Percentiles rank a stretch among this genome's conserved stretches.
Evolutionary conservation across 495 filamentous ascomycete species (phyloP).

Genomic region (Aspergillus baeticus): DNA sequence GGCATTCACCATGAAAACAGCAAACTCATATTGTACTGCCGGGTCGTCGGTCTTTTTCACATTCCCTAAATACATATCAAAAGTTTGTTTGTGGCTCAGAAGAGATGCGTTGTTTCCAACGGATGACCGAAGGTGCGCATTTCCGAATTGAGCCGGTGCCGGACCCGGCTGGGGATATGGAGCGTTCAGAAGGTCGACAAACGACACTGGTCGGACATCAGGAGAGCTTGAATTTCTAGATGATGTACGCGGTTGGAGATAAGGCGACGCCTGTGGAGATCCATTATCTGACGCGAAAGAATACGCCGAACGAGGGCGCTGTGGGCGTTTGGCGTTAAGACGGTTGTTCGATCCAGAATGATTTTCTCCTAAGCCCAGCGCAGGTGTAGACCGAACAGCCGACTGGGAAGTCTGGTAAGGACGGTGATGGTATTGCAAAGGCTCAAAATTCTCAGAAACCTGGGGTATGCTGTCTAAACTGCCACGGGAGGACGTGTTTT

Average conservation of each 20-base stretch:
- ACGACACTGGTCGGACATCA: constrained; percentile 75
- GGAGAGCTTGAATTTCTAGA: constrained; percentile 69
- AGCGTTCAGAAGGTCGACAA: constrained; percentile 82
- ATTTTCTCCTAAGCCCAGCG: constrained; percentile 23
- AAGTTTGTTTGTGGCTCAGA: constrained; percentile 82
- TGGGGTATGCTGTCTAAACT: constrained; percentile 40
- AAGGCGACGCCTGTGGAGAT: constrained; percentile 50
- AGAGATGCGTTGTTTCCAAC: constrained; percentile 88
- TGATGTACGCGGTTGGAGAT: constrained; percentile 50
- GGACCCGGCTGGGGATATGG: constrained; percentile 86
- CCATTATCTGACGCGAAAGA: constrained; percentile 70
- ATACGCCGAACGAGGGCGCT: constrained; percentile 66
- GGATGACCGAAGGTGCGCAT: constrained; percentile 68
- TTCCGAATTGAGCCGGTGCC: constrained; percentile 65
- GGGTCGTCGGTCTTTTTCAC: constrained; percentile 94
- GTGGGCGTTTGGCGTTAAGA: constrained; percentile 51
- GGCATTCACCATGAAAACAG: constrained; percentile 84
- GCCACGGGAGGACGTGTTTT: constrained; percentile 36
- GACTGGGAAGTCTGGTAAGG: constrained; percentile 27
- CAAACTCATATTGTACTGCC: constrained; percentile 89
- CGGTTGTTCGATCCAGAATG: constrained; percentile 46
- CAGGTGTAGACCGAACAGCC: constrained; percentile 14
- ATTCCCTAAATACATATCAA: constrained; percentile 96
- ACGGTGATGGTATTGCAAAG: constrained; percentile 52
- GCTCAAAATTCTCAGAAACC: constrained; percentile 39